Base-by-base conservation (phyloP, 2,329 filamentous ascomycete species). In the Aspergillus pseudoterreus region DNA sequence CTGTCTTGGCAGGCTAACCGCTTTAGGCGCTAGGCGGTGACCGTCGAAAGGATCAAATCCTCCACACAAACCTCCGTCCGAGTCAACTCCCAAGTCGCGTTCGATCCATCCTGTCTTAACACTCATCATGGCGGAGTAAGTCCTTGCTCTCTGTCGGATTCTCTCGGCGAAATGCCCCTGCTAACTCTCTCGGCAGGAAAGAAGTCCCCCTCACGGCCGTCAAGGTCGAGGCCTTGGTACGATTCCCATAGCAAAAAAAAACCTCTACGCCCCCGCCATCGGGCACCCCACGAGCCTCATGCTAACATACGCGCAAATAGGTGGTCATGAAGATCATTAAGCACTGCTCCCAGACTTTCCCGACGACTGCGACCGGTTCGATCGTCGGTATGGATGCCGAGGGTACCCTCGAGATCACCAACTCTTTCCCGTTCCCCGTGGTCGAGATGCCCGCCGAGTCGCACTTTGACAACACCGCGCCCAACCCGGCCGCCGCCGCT, bases 271-370 rank as follows among this genome's bases (percentile, higher is more conserved):
- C 52, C 52, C 54, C 59, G 57, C 58, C 58, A 61, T 54, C 55
- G 52, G 57, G 12, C 38, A 43, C 19, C 21, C 32, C 15, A 22
- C 15, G 39, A 17, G 9, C 17, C 6, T 45, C 57, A 63, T 63
- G 57, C 65, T 71, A 45, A 69, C 45, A n/a, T 14, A 45, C 44
- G 54, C 44, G 43, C 46, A 22, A 63, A 52, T 62, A 94, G 89
- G 89, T 95, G 67, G 89, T 95, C 63, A 92, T 96, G 88, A 96
- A 96, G 81, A 92, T 97, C 72, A 92, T 95, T 75, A 96, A 95
- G 78, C 92, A 96, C 79, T 90, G 89, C 78, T 87, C 90, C 52
- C 83, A 88, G 65, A 82, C 83, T 49, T 96, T 96, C 77, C 92
- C 92, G 45, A 92, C 90, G 47, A 86, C 86, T 51, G 90, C 91